Evolutionary conservation across 139 green algal genomes (phyloP).

Genomic region (Coelastrella sp.): DNA sequence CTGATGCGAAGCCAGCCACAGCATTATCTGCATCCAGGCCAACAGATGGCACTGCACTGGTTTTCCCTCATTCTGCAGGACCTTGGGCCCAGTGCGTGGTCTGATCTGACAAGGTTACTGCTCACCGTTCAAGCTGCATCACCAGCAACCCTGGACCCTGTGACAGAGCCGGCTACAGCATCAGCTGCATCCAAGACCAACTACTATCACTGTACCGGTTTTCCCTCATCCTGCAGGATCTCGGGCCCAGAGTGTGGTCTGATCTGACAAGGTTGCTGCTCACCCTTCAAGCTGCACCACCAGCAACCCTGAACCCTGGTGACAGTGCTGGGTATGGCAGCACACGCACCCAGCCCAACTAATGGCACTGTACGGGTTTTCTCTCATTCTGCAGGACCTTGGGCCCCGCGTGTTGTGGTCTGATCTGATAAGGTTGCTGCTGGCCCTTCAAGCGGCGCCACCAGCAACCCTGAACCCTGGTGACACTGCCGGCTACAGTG

Average conservation of each 20-base stretch:
- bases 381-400: neutral
- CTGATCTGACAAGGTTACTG: constrained; percentile 42
- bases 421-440: constrained; percentile 59
- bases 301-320: neutral
- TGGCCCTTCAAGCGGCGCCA: constrained; percentile 24
- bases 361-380: too few species aligned
- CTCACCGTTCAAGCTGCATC: constrained; percentile 34
- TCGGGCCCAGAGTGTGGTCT: constrained; percentile 61
- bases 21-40: neutral
- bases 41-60: too few species aligned
- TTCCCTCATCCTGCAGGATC: constrained; percentile 56
- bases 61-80: neutral
- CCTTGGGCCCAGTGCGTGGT: neutral
- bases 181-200: neutral
- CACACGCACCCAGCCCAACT: neutral
- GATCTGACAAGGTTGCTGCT: constrained; percentile 62
- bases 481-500: neutral
- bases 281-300: neutral
- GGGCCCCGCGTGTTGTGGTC: constrained; percentile 60
- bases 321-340: constrained; percentile 9
- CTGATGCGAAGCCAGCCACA: too few species aligned
- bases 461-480: neutral
- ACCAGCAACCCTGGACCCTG: constrained; percentile 12
- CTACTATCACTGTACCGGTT: too few species aligned
- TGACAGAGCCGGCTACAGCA: neutral